Percentiles rank a stretch among this genome's conserved stretches.
Conservation (phyloP, 2,329 filamentous ascomycete species). For the Venturiaceae sp. region DNA sequence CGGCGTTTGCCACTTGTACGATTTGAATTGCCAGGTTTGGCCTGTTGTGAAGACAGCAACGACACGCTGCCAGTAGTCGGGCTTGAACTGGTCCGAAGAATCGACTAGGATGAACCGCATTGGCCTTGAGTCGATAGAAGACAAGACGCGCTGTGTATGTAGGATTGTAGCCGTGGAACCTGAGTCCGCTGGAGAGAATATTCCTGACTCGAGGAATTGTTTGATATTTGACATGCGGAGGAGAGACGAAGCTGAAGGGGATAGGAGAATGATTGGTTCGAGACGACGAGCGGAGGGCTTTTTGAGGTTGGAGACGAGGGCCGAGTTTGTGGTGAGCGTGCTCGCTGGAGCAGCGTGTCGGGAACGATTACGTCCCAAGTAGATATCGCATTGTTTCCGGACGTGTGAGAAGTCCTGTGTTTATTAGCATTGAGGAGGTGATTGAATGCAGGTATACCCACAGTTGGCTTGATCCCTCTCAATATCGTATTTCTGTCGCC, state of each 20-base stretch:
- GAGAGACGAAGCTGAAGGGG: constrained; percentile 87
- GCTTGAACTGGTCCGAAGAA: constrained; percentile 87
- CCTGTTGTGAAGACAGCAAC: constrained; percentile 97
- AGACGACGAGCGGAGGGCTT: constrained; percentile 38
- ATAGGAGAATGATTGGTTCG: constrained; percentile 92
- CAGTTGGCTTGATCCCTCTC: constrained; percentile 78
- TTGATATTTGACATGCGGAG: constrained; percentile 95
- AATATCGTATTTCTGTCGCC: constrained; percentile 86
- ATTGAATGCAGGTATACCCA: constrained; percentile 34
- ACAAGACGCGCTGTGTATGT: constrained; percentile 71
- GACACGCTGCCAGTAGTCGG: constrained; percentile 92
- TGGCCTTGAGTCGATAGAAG: constrained; percentile 59
- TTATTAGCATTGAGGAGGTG: not conserved
- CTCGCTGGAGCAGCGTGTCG: constrained; percentile 38
- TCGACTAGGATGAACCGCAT: constrained; percentile 95
- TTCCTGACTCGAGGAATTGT: constrained; percentile 77
- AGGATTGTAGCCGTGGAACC: constrained; percentile 63
- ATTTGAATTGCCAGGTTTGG: constrained; percentile 97
- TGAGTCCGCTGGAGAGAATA: constrained; percentile 67
- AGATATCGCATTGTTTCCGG: constrained; percentile 48
- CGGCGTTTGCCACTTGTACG: constrained; percentile 89
- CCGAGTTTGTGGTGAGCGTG: constrained; percentile 13
- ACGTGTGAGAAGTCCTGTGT: constrained; percentile 57
- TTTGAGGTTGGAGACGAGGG: constrained; percentile 30
- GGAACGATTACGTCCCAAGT: constrained; percentile 12